A percentile compares a stretch with the other conserved stretches of the same genome.
These are phyloP conservation scores for Pleurotus tuber-regium DNA, from an alignment of 768 basidiomycete species.

Conservation along the genomic window DNA sequence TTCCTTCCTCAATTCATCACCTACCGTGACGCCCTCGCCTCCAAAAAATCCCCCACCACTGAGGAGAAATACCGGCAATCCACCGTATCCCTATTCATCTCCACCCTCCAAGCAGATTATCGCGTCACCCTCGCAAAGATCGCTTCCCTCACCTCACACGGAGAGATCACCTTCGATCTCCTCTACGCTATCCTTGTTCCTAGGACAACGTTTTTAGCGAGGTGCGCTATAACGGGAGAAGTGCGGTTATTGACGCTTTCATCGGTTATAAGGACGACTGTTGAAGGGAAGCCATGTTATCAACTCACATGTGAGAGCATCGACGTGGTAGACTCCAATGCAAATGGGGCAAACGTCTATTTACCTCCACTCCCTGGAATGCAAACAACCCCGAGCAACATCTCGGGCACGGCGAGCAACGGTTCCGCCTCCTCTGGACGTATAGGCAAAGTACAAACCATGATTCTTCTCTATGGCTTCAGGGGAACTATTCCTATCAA, in stretches of 20 bases:
- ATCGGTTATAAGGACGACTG: slow-evolving; percentile 32
- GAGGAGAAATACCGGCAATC: slow-evolving; percentile 41
- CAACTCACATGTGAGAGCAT: slow-evolving; percentile 48
- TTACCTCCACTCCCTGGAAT: too few relatives aligned
- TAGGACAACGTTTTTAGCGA: slow-evolving; percentile 45
- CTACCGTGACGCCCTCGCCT: slow-evolving; percentile 38
- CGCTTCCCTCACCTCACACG: slow-evolving; percentile 45
- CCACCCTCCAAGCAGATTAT: slow-evolving; percentile 49
- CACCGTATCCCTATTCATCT: slow-evolving; percentile 48
- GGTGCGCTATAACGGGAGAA: slow-evolving; percentile 52
- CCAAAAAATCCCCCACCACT: slow-evolving; percentile 34
- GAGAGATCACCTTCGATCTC: slow-evolving; percentile 56
- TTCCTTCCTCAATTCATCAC: slow-evolving; percentile 45
- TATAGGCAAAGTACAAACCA: slow-evolving; percentile 38
- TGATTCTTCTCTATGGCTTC: slow-evolving; percentile 39
- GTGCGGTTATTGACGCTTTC: slow-evolving; percentile 47
- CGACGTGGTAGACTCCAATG: slow-evolving; percentile 43
- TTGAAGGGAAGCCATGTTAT: slow-evolving; percentile 37
- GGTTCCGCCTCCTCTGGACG: slow-evolving; percentile 21
- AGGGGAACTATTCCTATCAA: slow-evolving; percentile 51
- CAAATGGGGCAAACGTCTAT: neutral
- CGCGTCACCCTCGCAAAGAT: slow-evolving; percentile 44
- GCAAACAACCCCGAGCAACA: slow-evolving; percentile 6
- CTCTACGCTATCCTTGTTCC: slow-evolving; percentile 58
- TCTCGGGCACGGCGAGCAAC: slow-evolving; percentile 12